Evolutionary conservation across 352 stramenopile species (phyloP).

Genomic region (Phytopythium montanum): DNA sequence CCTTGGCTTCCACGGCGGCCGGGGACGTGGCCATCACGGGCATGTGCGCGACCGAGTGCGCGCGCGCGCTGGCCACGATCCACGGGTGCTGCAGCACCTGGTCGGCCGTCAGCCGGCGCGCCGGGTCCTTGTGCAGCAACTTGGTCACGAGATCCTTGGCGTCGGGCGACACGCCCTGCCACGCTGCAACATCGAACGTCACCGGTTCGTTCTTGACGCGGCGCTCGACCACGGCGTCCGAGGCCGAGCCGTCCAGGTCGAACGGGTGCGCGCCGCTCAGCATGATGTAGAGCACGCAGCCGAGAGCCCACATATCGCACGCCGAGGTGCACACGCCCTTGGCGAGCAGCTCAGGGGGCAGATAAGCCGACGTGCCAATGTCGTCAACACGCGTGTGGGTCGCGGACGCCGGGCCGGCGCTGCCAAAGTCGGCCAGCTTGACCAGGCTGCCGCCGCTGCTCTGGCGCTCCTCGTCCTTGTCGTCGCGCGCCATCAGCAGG

Average conservation of each 20-base stretch:
- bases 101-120: slow-evolving; percentile 80
- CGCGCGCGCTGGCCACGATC: slow-evolving; percentile 36
- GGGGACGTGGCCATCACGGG: slow-evolving; percentile 1
- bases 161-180: slow-evolving; percentile 75
- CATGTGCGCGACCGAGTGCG: neutral
- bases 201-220: slow-evolving; percentile 61
- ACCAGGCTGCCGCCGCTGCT: slow-evolving; percentile 28
- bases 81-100: slow-evolving; percentile 92
- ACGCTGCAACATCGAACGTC: slow-evolving; percentile 44
- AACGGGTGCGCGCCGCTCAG: slow-evolving; percentile 91
- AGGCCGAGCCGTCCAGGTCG: slow-evolving; percentile 83
- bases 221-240: slow-evolving; percentile 83
- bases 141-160: slow-evolving; percentile 89
- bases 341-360: slow-evolving; percentile 59
- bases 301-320: slow-evolving; percentile 83
- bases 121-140: slow-evolving; percentile 84
- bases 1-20: neutral
- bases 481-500: slow-evolving; percentile 33
- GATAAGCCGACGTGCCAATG: slow-evolving; percentile 69
- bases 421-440: slow-evolving; percentile 81
- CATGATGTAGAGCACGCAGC: slow-evolving; percentile 94
- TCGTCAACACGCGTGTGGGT: slow-evolving; percentile 37
- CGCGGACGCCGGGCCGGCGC: slow-evolving; percentile 44
- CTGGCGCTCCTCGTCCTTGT: slow-evolving; percentile 16
- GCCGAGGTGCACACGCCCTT: slow-evolving; percentile 50